A percentile compares a stretch with the other conserved stretches of the same genome.
Evolutionary conservation across 1,284 basidiomycete species (phyloP).

Genomic region (Papiliotrema terrestris): DNA sequence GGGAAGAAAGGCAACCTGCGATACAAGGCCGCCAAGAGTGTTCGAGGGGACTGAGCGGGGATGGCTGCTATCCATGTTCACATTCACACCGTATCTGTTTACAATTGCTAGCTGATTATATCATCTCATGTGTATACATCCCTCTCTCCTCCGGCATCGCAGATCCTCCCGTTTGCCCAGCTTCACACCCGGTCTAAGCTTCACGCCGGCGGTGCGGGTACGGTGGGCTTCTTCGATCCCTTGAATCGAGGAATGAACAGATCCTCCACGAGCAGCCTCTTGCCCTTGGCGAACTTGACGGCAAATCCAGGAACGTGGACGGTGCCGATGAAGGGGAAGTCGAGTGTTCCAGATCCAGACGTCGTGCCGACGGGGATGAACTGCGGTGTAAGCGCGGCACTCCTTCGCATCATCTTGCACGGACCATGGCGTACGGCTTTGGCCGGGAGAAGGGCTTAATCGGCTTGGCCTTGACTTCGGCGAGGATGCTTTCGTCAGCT

Average conservation of each 20-base stretch:
- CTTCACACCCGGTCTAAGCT: too few relatives aligned
- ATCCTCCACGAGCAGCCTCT: conserved; percentile 26
- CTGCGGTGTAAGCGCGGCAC: conserved; percentile 3
- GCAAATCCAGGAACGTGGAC: conserved; percentile 23
- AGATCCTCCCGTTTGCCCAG: too few relatives aligned
- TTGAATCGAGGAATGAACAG: conserved; percentile 27
- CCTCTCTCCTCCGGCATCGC: too few relatives aligned
- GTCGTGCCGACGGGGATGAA: conserved; percentile 34
- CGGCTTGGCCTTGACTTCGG: conserved; percentile 27
- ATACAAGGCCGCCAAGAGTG: conserved; percentile 22
- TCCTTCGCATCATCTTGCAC: neutral
- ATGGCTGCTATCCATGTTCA: neutral
- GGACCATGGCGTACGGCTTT: conserved; percentile 17
- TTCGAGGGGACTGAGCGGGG: conserved; percentile 11
- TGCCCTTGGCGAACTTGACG: conserved; percentile 27
- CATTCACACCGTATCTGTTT: too few relatives aligned
- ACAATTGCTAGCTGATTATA: too few relatives aligned
- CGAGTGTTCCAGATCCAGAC: conserved; percentile 26
- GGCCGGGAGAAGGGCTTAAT: conserved; percentile 25
- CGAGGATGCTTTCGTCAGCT: conserved; percentile 25
- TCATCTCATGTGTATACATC: too few relatives aligned
- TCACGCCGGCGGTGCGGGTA: neutral
- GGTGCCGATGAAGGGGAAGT: conserved; percentile 27
- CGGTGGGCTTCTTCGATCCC: conserved; percentile 20
- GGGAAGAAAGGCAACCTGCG: conserved; percentile 27